phyloP scores from a whole-genome alignment of 345 rosid genomes.

The Aethionema arabicum region DNA sequence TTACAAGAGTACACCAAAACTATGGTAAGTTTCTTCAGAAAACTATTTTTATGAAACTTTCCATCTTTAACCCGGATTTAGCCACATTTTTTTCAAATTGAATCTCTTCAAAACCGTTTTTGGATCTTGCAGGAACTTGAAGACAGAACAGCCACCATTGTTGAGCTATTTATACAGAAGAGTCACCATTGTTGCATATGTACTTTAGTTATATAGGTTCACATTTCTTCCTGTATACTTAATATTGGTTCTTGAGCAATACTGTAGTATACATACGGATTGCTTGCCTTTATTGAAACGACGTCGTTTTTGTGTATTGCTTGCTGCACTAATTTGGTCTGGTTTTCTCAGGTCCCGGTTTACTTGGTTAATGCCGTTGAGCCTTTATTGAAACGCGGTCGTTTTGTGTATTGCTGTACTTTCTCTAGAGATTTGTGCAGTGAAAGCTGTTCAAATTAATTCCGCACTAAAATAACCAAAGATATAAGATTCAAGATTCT shows the following conservation, averaged over 20 bases:
- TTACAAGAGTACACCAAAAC: constrained; percentile 74
- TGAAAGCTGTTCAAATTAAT: constrained; percentile 83
- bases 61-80: too few relatives aligned
- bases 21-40: constrained; percentile 52
- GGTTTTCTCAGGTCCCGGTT: not conserved
- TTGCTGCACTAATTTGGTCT: too few relatives aligned
- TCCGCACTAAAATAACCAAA: constrained; percentile 48
- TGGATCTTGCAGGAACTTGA: constrained; percentile 30
- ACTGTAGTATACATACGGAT: too few relatives aligned
- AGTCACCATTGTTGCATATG: not conserved
- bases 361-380: too few relatives aligned
- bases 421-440: constrained; percentile 77
- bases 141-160: not conserved
- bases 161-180: not conserved
- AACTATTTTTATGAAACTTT: too few relatives aligned
- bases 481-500: not conserved
- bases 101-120: constrained; percentile 1
- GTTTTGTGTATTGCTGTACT: constrained; percentile 80
- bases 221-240: not conserved
- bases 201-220: not conserved
- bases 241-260: too few relatives aligned
- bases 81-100: too few relatives aligned
- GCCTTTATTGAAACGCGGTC: constrained; percentile 54
- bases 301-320: too few relatives aligned
- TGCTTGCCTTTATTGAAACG: too few relatives aligned